These are phyloP conservation scores for Akanthomyces muscarius DNA, from an alignment of 2,329 filamentous ascomycete genomes.

Conservation along the genomic window DNA sequence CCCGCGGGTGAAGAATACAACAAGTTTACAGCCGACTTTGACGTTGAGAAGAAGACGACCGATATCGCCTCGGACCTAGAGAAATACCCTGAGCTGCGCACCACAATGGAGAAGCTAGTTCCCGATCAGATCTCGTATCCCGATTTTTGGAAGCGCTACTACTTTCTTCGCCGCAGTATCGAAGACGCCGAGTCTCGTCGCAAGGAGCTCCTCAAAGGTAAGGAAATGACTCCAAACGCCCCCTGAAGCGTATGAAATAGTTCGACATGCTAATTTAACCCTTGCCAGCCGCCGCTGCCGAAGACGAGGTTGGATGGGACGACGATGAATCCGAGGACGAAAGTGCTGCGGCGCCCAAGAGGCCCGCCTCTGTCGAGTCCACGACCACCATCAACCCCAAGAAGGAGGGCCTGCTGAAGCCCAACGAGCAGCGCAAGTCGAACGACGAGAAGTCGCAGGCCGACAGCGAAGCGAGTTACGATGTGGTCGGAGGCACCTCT, in stretches of 20 bases:
- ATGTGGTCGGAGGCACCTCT: slow-evolving; percentile 77
- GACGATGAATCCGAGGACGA: slow-evolving; percentile 63
- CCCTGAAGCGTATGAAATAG: neutral
- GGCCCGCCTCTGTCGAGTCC: slow-evolving; percentile 49
- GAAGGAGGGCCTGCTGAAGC: slow-evolving; percentile 50
- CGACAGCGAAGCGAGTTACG: slow-evolving; percentile 94
- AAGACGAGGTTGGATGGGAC: slow-evolving; percentile 68
- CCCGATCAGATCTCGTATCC: slow-evolving; percentile 85
- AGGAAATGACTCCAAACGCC: slow-evolving; percentile 24
- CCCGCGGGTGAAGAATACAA: slow-evolving; percentile 72
- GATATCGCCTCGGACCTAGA: slow-evolving; percentile 78
- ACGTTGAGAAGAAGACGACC: slow-evolving; percentile 78
- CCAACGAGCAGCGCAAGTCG: slow-evolving; percentile 64
- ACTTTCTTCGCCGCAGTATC: slow-evolving; percentile 87
- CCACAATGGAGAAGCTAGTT: slow-evolving; percentile 94
- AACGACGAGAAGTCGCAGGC: slow-evolving; percentile 87
- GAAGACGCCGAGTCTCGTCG: slow-evolving; percentile 88
- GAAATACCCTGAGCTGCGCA: slow-evolving; percentile 78
- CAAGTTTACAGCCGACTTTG: slow-evolving; percentile 68
- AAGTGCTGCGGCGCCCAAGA: slow-evolving; percentile 31
- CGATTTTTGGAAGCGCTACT: slow-evolving; percentile 92
- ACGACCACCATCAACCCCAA: slow-evolving; percentile 59
- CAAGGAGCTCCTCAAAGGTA: slow-evolving; percentile 87
- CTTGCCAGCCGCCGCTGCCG: slow-evolving; percentile 58
- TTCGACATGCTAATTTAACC: slow-evolving; percentile 19